Evolutionary conservation across 2,329 filamentous ascomycete species (phyloP).

Genomic region (Ceratocystis huliohia): DNA sequence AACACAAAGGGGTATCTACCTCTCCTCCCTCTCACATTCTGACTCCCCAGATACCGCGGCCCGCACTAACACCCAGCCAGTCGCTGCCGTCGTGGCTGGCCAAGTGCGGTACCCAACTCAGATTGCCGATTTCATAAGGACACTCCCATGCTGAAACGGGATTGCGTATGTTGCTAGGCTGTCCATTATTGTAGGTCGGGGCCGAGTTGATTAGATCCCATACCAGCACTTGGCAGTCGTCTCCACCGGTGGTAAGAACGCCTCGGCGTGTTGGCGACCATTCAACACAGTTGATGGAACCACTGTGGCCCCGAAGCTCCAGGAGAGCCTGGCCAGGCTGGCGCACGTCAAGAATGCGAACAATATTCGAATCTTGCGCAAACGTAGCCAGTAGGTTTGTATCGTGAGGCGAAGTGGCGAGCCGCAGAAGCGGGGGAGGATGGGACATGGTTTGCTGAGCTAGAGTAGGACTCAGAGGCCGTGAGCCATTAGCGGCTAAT

Average conservation of each 20-base stretch:
- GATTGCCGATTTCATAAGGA: constrained; percentile 74
- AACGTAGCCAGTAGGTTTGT: constrained; percentile 95
- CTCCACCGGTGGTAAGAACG: constrained; percentile 77
- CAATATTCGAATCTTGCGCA: constrained; percentile 79
- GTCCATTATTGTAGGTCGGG: constrained; percentile 39
- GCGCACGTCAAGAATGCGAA: constrained; percentile 89
- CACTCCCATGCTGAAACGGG: constrained; percentile 72
- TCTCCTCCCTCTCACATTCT: constrained; percentile 25
- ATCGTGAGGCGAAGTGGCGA: constrained; percentile 88
- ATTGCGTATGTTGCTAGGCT: constrained; percentile 46
- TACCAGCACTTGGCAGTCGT: constrained; percentile 80
- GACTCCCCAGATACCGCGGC: constrained; percentile 70
- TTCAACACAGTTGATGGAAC: constrained; percentile 81
- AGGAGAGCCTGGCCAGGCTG: constrained; percentile 91
- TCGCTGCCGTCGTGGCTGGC: constrained; percentile 59
- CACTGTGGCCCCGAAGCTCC: constrained; percentile 79
- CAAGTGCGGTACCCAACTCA: constrained; percentile 69
- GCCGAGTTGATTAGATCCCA: constrained; percentile 77
- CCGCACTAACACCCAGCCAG: constrained; percentile 73
- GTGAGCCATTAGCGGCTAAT: constrained; percentile 43
- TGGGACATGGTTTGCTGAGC: constrained; percentile 66
- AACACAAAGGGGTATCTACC: background rate
- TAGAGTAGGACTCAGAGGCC: constrained; percentile 56
- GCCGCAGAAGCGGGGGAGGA: constrained; percentile 62
- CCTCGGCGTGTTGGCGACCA: constrained; percentile 85